These are phyloP conservation scores for Arthrobotrys conoides DNA, from an alignment of 2,329 filamentous ascomycete species.

Conservation along the genomic window DNA sequence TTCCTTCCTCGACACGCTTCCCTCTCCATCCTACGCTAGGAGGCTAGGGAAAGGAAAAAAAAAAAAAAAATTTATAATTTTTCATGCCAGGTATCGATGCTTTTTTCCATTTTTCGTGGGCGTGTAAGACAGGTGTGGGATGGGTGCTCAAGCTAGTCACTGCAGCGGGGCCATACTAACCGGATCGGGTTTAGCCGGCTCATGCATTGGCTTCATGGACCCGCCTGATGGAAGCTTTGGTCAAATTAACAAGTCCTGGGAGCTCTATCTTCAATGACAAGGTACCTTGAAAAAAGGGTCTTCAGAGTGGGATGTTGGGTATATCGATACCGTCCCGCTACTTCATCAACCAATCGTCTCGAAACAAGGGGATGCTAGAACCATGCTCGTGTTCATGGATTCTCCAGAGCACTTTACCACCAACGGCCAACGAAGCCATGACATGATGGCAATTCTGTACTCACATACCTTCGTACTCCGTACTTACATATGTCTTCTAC, in stretches of 20 bases:
- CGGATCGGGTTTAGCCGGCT: slow-evolving; percentile 53
- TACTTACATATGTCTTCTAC: slow-evolving; percentile 9
- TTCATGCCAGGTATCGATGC: slow-evolving; percentile 50
- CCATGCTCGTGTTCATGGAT: slow-evolving; percentile 42
- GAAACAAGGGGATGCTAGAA: slow-evolving; percentile 39
- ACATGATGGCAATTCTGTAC: slow-evolving; percentile 10
- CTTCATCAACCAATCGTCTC: slow-evolving; percentile 42
- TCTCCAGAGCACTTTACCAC: slow-evolving; percentile 38
- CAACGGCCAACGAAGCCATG: slow-evolving; percentile 19
- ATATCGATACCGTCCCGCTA: slow-evolving; percentile 59
- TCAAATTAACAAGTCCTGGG: slow-evolving; percentile 56
- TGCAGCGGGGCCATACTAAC: slow-evolving; percentile 37
- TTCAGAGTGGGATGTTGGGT: slow-evolving; percentile 56
- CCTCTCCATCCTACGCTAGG: slow-evolving; percentile 1
- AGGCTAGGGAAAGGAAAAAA: slow-evolving; percentile 13
- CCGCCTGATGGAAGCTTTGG: slow-evolving; percentile 59
- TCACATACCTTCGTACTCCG: background rate
- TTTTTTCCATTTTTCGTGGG: slow-evolving; percentile 51
- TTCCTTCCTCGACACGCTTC: slow-evolving; percentile 21
- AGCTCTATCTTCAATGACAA: slow-evolving; percentile 47
- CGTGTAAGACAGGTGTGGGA: slow-evolving; percentile 31
- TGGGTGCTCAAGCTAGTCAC: slow-evolving; percentile 33
- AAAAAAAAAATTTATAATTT: slow-evolving; percentile 57
- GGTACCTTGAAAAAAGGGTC: slow-evolving; percentile 57
- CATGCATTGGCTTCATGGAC: slow-evolving; percentile 59